These are phyloP conservation scores for Fusarium falciforme DNA, from an alignment of 2,329 filamentous ascomycete genomes.

Conservation along the genomic window DNA sequence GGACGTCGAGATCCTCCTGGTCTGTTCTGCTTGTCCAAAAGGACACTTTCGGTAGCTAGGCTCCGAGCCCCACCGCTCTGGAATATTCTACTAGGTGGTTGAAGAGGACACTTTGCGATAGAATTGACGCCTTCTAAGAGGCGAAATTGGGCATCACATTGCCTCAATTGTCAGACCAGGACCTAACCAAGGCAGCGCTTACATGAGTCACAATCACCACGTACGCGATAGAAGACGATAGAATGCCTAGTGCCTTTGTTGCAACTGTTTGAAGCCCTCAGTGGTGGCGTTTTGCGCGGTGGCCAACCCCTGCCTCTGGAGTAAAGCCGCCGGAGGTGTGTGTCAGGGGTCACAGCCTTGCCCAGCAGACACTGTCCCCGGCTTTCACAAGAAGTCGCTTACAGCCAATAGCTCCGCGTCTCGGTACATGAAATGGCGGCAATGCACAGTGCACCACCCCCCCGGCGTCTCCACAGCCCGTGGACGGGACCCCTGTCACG, in stretches of 20 bases:
- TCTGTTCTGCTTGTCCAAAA: constrained; percentile 14
- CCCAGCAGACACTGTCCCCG: constrained; percentile 29
- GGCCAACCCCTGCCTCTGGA: constrained; percentile 3
- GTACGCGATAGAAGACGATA: constrained; percentile 21
- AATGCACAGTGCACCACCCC: constrained; percentile 32
- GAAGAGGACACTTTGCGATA: constrained; percentile 37
- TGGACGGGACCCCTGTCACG: constrained; percentile 47
- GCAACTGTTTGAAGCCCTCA: constrained; percentile 10
- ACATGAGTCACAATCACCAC: constrained; percentile 27
- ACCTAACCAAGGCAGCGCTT: not conserved
- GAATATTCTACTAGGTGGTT: constrained; percentile 45
- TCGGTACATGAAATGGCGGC: constrained; percentile 24
- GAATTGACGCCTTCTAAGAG: not conserved
- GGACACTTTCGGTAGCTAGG: constrained; percentile 36
- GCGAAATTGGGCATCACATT: not conserved
- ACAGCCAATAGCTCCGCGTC: not conserved
- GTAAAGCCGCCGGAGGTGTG: constrained; percentile 27
- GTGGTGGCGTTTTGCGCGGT: constrained; percentile 21
- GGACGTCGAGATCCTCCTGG: constrained; percentile 29
- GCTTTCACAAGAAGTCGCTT: constrained; percentile 1
- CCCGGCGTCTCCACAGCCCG: not conserved
- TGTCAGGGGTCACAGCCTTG: constrained; percentile 32
- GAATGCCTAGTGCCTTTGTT: constrained; percentile 15
- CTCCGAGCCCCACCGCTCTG: constrained; percentile 37
- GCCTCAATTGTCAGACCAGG: constrained; percentile 2